Percentiles rank a stretch among this genome's conserved stretches.
Conservation (phyloP, 495 filamentous ascomycete genomes). For the Margaritispora aquatica region DNA sequence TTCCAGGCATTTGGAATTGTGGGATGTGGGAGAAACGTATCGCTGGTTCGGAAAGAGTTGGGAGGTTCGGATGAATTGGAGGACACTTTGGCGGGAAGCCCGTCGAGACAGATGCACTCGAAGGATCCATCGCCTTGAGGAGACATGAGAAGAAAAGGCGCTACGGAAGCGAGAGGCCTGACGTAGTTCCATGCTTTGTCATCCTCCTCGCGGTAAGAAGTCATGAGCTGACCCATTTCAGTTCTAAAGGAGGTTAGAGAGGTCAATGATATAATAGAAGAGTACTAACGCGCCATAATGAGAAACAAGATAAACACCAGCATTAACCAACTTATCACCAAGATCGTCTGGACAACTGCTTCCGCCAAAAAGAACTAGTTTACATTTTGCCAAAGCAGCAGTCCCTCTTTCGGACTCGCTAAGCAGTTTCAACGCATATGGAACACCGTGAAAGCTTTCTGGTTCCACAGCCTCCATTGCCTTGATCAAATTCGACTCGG, state of each 20-base stretch:
- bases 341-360: constrained; percentile 42
- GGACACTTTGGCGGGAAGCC: constrained; percentile 41
- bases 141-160: constrained; percentile 31
- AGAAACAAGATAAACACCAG: constrained; percentile 46
- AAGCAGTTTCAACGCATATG: constrained; percentile 43
- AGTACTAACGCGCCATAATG: constrained; percentile 26
- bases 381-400: constrained; percentile 34
- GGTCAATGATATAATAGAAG: constrained; percentile 32
- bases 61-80: constrained; percentile 46
- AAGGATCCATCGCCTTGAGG: constrained; percentile 33
- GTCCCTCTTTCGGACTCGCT: constrained; percentile 40
- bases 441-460: constrained; percentile 39
- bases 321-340: constrained; percentile 43
- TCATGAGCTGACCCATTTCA: constrained; percentile 53
- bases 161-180: constrained; percentile 21
- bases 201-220: constrained; percentile 35
- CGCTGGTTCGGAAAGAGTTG: constrained; percentile 47
- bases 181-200: constrained; percentile 42
- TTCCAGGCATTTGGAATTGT: constrained; percentile 51
- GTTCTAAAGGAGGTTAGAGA: constrained; percentile 28
- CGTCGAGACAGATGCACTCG: constrained; percentile 45
- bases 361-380: constrained; percentile 43
- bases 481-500: constrained; percentile 24
- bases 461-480: background rate
- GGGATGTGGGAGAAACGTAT: constrained; percentile 53